Base-by-base conservation (phyloP, 2,329 filamentous ascomycete species). In the Lasiodiplodia citricola region DNA sequence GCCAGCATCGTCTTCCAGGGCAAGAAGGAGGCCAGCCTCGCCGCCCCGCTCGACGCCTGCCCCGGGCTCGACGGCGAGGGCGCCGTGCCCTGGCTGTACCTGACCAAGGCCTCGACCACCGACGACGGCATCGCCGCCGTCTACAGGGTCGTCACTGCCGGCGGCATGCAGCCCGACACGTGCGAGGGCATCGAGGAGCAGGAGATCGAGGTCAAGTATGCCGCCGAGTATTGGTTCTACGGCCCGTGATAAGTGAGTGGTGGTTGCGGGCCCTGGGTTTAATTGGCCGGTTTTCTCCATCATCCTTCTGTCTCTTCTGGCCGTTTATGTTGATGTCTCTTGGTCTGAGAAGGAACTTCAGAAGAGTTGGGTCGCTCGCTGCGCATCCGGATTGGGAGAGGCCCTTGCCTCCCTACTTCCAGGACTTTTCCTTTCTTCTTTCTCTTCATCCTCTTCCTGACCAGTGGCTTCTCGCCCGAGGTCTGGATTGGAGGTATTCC, bases 211-310 rank as follows among this genome's bases (percentile, higher is more conserved):
- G 80, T 83, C 18, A 76, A 79, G 35, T 86, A 86, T 71, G 78
- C 81, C 4, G 81, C 84, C 2, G 77, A 82, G 71, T 84, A 85
- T 73, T 85, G 82, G 83, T 80, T 84, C 65, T 84, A 80, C 71
- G 80, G 77, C 23, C 23, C 37, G 37, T 66, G 55, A 66, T 52
- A 23, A 35, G 37, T 14, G 60, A 13, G 28, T 13, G 23, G 56
- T 23, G 35, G 28, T 38, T n/a, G 5, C 7, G 3, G 6, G 52
- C 4, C 8, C 2, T 16, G 54, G 31, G 28, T 56, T 38, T 56
- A 21, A 37, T 37, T 31, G 28, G 14, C 11, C 13, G 23, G 25
- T 5, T 14, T 14, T 13, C 18, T 4, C 41, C 5, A 7, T 14
- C 41, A 7, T 18, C 5, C 41, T 16, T 44, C 14, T 44, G 41